Evolutionary conservation across 1,284 basidiomycete species (phyloP), one percentile per base, ranked within the genome.

Genomic region (Mycena sp.): DNA sequence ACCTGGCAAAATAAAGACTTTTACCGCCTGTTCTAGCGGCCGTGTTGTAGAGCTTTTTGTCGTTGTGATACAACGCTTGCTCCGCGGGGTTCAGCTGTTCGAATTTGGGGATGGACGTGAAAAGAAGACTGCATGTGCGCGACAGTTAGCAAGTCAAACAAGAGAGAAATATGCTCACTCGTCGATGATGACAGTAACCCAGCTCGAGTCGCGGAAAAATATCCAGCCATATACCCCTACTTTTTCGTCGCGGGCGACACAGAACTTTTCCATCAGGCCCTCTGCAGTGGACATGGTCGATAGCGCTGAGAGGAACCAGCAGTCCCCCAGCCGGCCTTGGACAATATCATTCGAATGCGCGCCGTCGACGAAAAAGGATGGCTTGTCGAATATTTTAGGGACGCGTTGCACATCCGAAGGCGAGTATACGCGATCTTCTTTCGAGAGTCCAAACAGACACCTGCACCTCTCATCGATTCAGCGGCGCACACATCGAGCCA

Each of bases 1-100:
- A 84, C 37, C 76, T 78, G 0, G 84, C 82, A 67, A 85, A 87
- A 64, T 82, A 84, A n/a, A 86, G 71, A 16, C 75, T 77, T 61
- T 84, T 83, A 6, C 80, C 80, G 23, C 78, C 80, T 46, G 78
- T 82, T 6, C 83, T 74, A 0, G 84, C 84, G 1, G 78, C 77
- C 23, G 71, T 67, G 57, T 85, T 81, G 67, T 81, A 85, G 4
- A 73, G 63, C 2, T 81, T 78, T 61, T 82, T 83, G 70, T 85
- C 80, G 19, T 78, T 66, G 65, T 85, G 83, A 65, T 85, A 87
- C 2, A 85, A 67, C 21, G 75, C 72, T 59, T 81, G 78, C 67
- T 83, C 80, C 32, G 7, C 32, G 32, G 32, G 14, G 32, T 35
- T 35, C 32, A 35, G 14, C 14, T 35, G 9, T 14, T 35, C 32